Evolutionary conservation across 495 filamentous ascomycete species (phyloP).

Genomic region (Podospora sp.): DNA sequence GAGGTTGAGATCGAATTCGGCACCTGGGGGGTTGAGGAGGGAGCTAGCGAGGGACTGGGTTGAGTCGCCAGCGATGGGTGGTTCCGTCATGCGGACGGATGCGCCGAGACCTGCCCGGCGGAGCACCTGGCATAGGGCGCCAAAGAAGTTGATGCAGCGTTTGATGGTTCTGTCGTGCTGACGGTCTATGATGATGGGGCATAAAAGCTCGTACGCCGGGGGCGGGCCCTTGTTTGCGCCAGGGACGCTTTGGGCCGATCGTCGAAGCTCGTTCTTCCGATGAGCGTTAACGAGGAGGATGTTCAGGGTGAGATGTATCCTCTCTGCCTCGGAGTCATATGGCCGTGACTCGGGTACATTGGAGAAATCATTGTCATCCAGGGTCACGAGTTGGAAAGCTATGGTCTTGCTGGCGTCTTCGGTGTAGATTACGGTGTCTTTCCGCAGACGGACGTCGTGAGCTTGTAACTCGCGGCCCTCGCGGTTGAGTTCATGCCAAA

Average conservation of each 20-base stretch:
- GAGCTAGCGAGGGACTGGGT: conserved; percentile 24
- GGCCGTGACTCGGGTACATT: conserved; percentile 24
- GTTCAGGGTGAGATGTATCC: conserved; percentile 59
- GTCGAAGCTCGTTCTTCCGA: conserved; percentile 58
- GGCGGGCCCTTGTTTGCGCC: conserved; percentile 43
- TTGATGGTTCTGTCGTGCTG: conserved; percentile 56
- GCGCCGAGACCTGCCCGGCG: conserved; percentile 30
- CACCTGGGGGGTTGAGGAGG: conserved; percentile 30
- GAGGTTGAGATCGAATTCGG: conserved; percentile 45
- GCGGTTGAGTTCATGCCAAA: conserved; percentile 87
- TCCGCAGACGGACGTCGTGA: conserved; percentile 64
- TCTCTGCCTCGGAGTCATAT: conserved; percentile 56
- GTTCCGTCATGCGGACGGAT: conserved; percentile 32
- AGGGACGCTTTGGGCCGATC: conserved; percentile 25
- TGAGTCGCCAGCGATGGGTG: conserved; percentile 19
- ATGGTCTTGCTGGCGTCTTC: conserved; percentile 38
- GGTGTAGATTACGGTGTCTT: conserved; percentile 61
- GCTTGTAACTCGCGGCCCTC: conserved; percentile 72
- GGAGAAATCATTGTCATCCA: conserved; percentile 38
- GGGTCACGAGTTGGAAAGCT: conserved; percentile 60
- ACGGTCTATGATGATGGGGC: conserved; percentile 65
- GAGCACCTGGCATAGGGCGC: conserved; percentile 24
- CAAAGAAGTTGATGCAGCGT: conserved; percentile 23
- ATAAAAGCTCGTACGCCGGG: conserved; percentile 63
- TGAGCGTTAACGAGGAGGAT: conserved; percentile 72